phyloP scores from a whole-genome alignment of 768 basidiomycete species.

The Suillus spraguei region DNA sequence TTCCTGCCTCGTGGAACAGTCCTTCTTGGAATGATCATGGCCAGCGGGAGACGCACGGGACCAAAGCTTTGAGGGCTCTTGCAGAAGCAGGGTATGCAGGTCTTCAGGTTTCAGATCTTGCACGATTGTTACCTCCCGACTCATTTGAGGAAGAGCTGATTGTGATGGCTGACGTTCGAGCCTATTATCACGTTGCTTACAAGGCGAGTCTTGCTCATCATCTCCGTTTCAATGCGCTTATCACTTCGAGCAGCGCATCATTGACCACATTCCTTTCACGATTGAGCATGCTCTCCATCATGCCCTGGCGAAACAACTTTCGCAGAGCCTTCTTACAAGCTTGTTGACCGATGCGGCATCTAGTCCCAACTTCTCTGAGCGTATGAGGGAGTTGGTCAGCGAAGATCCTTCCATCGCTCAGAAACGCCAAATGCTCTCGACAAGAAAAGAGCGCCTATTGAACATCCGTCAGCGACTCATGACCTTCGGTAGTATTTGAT shows the following conservation, averaged over 20 bases:
- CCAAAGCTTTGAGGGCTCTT: constrained; percentile 28
- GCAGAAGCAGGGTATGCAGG: constrained; percentile 32
- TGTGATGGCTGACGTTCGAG: constrained; percentile 51
- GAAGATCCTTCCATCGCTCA: constrained; percentile 45
- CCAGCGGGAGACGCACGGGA: not conserved
- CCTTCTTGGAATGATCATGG: too few species aligned
- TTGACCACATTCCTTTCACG: constrained; percentile 53
- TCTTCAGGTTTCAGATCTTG: constrained; percentile 23
- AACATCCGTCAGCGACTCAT: constrained; percentile 39
- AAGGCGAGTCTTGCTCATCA: constrained; percentile 37
- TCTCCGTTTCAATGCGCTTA: not conserved
- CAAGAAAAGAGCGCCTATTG: constrained; percentile 39
- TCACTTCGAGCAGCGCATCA: constrained; percentile 45
- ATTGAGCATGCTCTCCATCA: constrained; percentile 51
- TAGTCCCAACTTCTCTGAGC: constrained; percentile 22
- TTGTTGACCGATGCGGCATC: constrained; percentile 28
- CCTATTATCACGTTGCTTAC: constrained; percentile 52
- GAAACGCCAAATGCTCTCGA: constrained; percentile 37
- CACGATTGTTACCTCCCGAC: constrained; percentile 22
- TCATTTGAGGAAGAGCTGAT: constrained; percentile 40
- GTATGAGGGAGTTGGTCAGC: constrained; percentile 43
- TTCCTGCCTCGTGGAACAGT: too few species aligned
- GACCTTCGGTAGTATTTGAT: constrained; percentile 23
- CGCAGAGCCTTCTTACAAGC: constrained; percentile 36
- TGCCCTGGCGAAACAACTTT: constrained; percentile 37